Conservation (phyloP, 805 yeast species). For the Yarrowia phangngaensis region DNA sequence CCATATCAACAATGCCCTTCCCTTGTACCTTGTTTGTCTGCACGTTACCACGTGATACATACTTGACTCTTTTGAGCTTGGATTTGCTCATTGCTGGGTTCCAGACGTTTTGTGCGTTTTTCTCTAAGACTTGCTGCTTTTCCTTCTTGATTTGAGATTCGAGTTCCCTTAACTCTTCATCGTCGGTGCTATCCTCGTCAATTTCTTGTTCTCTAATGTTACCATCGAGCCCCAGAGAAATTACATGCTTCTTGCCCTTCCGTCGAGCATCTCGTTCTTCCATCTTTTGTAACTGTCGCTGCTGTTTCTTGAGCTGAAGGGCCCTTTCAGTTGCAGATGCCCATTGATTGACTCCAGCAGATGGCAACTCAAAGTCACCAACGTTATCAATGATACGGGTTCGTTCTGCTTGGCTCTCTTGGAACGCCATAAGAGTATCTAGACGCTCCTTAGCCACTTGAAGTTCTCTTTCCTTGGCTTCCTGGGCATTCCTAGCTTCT, state of each 20-base stretch:
- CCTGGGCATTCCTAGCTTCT: conserved; percentile 26
- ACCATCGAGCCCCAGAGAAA: conserved; percentile 73
- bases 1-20: conserved; percentile 5
- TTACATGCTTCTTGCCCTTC: conserved; percentile 67
- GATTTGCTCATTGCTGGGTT: conserved; percentile 11
- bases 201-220: conserved; percentile 57
- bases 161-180: conserved; percentile 27
- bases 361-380: conserved; percentile 73
- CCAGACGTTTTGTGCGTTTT: conserved; percentile 10
- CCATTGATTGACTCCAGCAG: conserved; percentile 63
- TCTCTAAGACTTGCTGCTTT: conserved; percentile 1
- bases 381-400: conserved; percentile 92
- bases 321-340: conserved; percentile 82
- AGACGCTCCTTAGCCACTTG: conserved; percentile 67
- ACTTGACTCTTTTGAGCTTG: conserved; percentile 11
- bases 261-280: conserved; percentile 57
- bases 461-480: conserved; percentile 53
- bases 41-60: conserved; percentile 3
- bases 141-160: conserved; percentile 5
- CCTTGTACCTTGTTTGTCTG: background rate
- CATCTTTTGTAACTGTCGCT: conserved; percentile 61
- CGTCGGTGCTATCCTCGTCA: conserved; percentile 30
- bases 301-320: conserved; percentile 79
- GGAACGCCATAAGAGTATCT: conserved; percentile 71
- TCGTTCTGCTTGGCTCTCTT: conserved; percentile 81